These are phyloP conservation scores for Aurifilum marmelostoma DNA, from an alignment of 2,329 filamentous ascomycete species.

Conservation along the genomic window DNA sequence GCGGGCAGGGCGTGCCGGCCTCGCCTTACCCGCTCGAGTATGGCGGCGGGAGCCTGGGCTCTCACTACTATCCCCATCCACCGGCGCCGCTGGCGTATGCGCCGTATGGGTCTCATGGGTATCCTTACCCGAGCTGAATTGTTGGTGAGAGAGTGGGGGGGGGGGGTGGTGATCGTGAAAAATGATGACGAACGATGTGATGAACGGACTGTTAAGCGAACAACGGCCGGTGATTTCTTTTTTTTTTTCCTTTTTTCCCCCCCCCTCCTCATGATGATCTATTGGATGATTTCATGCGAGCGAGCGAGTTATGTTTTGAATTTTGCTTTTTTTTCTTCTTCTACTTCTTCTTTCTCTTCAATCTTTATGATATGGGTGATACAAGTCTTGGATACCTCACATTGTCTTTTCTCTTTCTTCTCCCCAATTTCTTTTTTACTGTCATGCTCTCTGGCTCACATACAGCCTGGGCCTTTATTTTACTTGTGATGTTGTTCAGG, in stretches of 20 bases:
- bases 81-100: slow-evolving; percentile 21
- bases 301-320: slow-evolving; percentile 3
- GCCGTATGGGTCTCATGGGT: slow-evolving; percentile 26
- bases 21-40: slow-evolving; percentile 18
- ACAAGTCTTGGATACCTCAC: slow-evolving; percentile 6
- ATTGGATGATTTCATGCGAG: slow-evolving; percentile 7
- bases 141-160: not conserved
- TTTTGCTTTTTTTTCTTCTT: not conserved
- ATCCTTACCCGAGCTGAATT: slow-evolving; percentile 17
- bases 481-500: slow-evolving; percentile 1
- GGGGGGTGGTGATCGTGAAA: slow-evolving; percentile 6
- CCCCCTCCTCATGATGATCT: slow-evolving; percentile 2
- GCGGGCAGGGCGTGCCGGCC: slow-evolving; percentile 24
- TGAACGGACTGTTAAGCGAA: not conserved
- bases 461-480: not conserved
- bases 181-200: slow-evolving; percentile 10
- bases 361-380: slow-evolving; percentile 10
- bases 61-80: not conserved
- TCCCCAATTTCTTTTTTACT: no score
- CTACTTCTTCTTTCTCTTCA: not conserved
- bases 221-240: not conserved
- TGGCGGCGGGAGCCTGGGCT: slow-evolving; percentile 5
- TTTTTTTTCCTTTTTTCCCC: not conserved
- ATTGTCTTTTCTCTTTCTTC: not conserved
- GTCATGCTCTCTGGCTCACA: not conserved